Evolutionary conservation across 768 basidiomycete species (phyloP).

Genomic region (Terana coerulea): DNA sequence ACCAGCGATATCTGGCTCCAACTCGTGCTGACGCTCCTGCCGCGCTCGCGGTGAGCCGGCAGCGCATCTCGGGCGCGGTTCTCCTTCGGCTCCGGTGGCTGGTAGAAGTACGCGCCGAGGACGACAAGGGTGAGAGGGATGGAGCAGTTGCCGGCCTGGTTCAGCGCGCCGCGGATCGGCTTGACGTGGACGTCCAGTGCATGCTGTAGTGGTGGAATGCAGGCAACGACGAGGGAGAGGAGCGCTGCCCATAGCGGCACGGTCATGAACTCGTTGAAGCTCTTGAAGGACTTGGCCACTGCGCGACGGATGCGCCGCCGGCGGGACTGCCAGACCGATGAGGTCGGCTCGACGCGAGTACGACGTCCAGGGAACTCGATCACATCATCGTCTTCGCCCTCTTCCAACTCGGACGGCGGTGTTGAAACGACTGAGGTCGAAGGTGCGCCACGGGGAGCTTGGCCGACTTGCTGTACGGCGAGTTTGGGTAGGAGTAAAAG

Average conservation of each 20-base stretch:
- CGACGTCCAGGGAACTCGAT: constrained; percentile 18
- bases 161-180: constrained; percentile 66
- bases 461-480: constrained; percentile 24
- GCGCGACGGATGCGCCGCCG: constrained; percentile 25
- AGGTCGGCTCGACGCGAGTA: constrained; percentile 17
- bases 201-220: constrained; percentile 71
- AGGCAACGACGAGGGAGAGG: constrained; percentile 71
- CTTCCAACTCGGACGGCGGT: constrained; percentile 15
- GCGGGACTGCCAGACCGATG: constrained; percentile 22
- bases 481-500: constrained; percentile 67
- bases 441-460: not conserved
- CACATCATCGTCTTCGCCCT: constrained; percentile 19
- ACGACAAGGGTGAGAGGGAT: constrained; percentile 90
- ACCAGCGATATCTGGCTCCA: constrained; percentile 34
- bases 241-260: constrained; percentile 83
- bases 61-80: constrained; percentile 7
- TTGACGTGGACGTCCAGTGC: constrained; percentile 58
- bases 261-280: constrained; percentile 77
- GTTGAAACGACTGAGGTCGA: constrained; percentile 8
- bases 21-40: constrained; percentile 19
- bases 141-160: constrained; percentile 67
- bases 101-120: constrained; percentile 89
- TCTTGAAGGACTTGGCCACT: constrained; percentile 30
- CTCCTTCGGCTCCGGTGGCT: constrained; percentile 27
- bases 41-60: constrained; percentile 12